Percentiles rank a stretch among this genome's conserved stretches.
phyloP scores from a whole-genome alignment of 495 filamentous ascomycete genomes.

The Usnea hakonensis region DNA sequence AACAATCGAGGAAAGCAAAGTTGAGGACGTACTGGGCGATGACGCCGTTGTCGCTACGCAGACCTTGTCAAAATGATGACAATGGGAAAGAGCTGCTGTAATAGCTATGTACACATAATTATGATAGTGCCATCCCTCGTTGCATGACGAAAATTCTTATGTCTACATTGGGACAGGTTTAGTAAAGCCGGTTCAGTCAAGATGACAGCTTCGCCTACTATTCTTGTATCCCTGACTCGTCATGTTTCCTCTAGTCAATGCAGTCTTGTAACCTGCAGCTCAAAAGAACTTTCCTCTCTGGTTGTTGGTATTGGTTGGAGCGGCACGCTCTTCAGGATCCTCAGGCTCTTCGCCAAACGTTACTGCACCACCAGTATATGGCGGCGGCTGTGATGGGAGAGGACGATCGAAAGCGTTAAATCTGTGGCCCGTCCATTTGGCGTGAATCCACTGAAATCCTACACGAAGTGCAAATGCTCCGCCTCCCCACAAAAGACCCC shows the following conservation, averaged over 20 bases:
- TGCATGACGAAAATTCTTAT: too few species aligned
- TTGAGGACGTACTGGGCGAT: constrained; percentile 1
- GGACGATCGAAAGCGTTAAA: constrained; percentile 61
- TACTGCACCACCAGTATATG: constrained; percentile 1
- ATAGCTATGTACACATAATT: not conserved
- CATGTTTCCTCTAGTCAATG: not conserved
- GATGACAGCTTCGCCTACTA: not conserved
- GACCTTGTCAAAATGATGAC: not conserved
- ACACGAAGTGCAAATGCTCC: constrained; percentile 50
- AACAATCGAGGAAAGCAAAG: constrained; percentile 20
- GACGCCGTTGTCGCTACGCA: not conserved
- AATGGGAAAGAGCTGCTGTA: not conserved
- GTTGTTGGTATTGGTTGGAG: constrained; percentile 2
- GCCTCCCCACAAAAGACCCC: constrained; percentile 61
- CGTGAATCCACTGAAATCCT: constrained; percentile 40
- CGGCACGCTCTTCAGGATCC: constrained; percentile 6
- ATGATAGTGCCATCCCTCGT: not conserved
- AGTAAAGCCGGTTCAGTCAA: not conserved
- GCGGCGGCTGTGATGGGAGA: constrained; percentile 8
- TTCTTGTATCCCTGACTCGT: not conserved
- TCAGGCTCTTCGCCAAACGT: constrained; percentile 11
- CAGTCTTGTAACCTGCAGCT: not conserved
- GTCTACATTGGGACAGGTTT: not conserved
- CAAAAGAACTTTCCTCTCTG: constrained; percentile 20
- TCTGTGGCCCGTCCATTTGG: constrained; percentile 42